Evolutionary conservation across 805 yeast species (phyloP), one percentile per base, ranked within the genome.

Genomic region (Candida glaebosa): DNA sequence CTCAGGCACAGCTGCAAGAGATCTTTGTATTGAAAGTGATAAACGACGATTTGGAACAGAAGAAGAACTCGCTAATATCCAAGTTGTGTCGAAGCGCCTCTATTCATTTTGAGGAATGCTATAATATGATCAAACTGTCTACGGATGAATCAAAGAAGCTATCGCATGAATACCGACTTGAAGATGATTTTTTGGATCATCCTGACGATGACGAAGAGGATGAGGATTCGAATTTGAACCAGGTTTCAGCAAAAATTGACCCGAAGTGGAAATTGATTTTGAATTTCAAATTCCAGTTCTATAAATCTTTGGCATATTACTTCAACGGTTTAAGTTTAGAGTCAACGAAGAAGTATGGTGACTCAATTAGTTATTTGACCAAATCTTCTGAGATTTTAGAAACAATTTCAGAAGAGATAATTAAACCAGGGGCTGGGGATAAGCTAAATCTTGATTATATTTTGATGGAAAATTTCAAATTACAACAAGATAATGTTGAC

Each of bases 1-100:
- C 84, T 78, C 67, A 88, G 41, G 93, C 95, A 0, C 96, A 91
- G 59, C 87, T 93, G 2, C 96, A 90, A 57, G 96, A 93, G 50
- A 75, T 84, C 5, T 90, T 91, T 57, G 63, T 84, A 2, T 58
- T 82, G 53, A 83, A 79, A 48, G 77, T 80, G 6, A 56, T 87
- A 28, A 71, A 66, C 42, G 73, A 69, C 6, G 78, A 73, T 41
- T 57, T 75, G 5, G 76, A 73, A 34, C 74, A 67, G 44, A 56
- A 54, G 50, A 84, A 85, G 54, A 79, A 82, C 32, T 77, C 91
- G 0, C 67, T 91, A 56, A 73, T 85, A n/a, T 70, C 95, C 15
- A 87, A 80, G 60, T 71, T 91, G 40, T 79, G 93, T n/a, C 63
- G 75, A 39, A 71, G 88, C 1, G 71, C 90, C 1, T 61, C 82